Evolutionary conservation across 2,329 filamentous ascomycete genomes (phyloP).

Genomic region (Pseudogymnoascus sp.): DNA sequence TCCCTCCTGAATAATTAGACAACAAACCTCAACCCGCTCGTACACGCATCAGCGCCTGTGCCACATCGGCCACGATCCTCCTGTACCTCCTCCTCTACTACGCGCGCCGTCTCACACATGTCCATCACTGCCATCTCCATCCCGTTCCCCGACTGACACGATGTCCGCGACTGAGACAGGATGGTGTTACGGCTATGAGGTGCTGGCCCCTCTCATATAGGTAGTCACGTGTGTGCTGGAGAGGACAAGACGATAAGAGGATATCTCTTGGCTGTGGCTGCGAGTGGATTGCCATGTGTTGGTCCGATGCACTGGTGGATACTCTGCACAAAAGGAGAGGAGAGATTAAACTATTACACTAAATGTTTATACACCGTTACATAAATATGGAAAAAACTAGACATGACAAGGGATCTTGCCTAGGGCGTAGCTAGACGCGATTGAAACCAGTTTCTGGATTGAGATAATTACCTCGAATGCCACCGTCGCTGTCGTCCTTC

Average conservation of each 20-base stretch:
- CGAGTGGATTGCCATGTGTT: background rate
- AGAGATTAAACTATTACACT: background rate
- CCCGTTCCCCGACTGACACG: background rate
- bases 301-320: background rate
- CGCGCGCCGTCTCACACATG: background rate
- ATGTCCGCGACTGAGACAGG: background rate
- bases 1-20: background rate
- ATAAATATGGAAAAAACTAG: background rate
- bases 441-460: background rate
- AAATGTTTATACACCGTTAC: background rate
- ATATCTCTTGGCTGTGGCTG: background rate
- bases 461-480: background rate
- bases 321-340: background rate
- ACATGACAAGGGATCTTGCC: background rate
- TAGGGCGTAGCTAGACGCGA: background rate
- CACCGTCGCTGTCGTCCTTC: background rate
- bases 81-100: background rate
- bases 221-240: background rate
- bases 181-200: background rate
- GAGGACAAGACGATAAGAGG: background rate
- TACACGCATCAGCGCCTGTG: background rate
- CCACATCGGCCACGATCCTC: background rate
- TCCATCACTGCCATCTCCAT: background rate
- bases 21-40: background rate
- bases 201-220: background rate